These are phyloP conservation scores for Trifolium subterraneum DNA, from an alignment of 306 rosid species.

Conservation along the genomic window DNA sequence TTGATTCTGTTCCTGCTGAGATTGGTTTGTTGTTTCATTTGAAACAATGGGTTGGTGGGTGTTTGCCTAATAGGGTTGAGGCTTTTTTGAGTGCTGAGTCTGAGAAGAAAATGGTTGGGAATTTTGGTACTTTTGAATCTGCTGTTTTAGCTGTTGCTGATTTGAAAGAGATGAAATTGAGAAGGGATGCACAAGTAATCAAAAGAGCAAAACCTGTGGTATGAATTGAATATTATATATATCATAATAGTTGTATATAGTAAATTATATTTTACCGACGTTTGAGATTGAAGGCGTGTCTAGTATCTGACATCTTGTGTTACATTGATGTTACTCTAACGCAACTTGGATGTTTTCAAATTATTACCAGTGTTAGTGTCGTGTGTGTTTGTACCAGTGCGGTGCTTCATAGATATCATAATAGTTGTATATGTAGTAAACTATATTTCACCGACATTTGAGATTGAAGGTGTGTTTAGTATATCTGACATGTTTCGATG, in stretches of 20 bases:
- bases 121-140: slow-evolving; percentile 75
- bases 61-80: slow-evolving; percentile 63
- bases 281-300: background rate
- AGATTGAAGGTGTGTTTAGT: background rate
- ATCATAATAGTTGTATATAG: background rate
- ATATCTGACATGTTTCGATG: background rate
- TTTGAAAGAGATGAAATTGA: slow-evolving; percentile 54
- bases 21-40: slow-evolving; percentile 79
- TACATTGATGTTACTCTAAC: too few species aligned
- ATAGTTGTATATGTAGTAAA: too few species aligned
- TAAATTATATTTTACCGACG: background rate
- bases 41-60: slow-evolving; percentile 63
- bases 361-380: background rate
- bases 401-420: background rate
- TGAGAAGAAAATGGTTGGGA: slow-evolving; percentile 68
- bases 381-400: background rate
- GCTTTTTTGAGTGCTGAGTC: slow-evolving; percentile 76
- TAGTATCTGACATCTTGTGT: background rate
- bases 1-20: slow-evolving; percentile 92
- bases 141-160: slow-evolving; percentile 79
- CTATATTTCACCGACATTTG: too few species aligned
- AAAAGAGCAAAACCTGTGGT: slow-evolving; percentile 65
- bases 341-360: background rate
- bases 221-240: background rate
- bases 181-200: slow-evolving; percentile 58